Evolutionary conservation across 768 basidiomycete genomes (phyloP).

Genomic region (Tricholoma matsutake): DNA sequence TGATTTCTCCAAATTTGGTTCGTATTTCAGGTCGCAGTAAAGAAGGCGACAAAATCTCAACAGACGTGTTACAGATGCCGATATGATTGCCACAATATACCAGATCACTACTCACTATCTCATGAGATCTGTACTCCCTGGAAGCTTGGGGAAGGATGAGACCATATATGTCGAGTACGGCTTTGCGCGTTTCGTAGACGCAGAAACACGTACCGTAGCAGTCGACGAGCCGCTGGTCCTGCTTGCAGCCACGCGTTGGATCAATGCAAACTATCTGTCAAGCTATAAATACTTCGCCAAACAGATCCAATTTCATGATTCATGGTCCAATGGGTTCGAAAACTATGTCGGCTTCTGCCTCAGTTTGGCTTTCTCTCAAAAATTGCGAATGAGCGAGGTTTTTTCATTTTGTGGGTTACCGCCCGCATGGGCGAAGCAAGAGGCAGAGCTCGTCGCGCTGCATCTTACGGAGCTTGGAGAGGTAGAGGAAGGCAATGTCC

Average conservation of each 20-base stretch:
- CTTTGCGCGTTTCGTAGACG: conserved; percentile 41
- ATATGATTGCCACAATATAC: conserved; percentile 37
- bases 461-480: conserved; percentile 21
- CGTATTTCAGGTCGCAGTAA: conserved; percentile 2
- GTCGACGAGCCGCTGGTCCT: conserved; percentile 45
- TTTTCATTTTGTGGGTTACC: conserved; percentile 33
- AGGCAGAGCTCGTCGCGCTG: conserved; percentile 36
- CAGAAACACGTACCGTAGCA: conserved; percentile 34
- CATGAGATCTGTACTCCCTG: conserved; percentile 37
- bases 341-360: conserved; percentile 43
- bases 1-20: conserved; percentile 42
- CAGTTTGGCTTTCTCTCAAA: conserved; percentile 34
- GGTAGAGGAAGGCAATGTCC: conserved; percentile 27
- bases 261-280: conserved; percentile 31
- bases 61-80: conserved; percentile 23
- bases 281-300: conserved; percentile 38
- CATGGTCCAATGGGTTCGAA: conserved; percentile 41
- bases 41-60: background rate
- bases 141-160: conserved; percentile 37
- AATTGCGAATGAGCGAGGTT: conserved; percentile 29
- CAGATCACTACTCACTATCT: conserved; percentile 37
- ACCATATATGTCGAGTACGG: conserved; percentile 41
- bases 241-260: conserved; percentile 40
- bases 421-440: conserved; percentile 35
- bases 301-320: conserved; percentile 29